Conservation (phyloP, 352 stramenopile species). For the Phytophthora sp. region DNA sequence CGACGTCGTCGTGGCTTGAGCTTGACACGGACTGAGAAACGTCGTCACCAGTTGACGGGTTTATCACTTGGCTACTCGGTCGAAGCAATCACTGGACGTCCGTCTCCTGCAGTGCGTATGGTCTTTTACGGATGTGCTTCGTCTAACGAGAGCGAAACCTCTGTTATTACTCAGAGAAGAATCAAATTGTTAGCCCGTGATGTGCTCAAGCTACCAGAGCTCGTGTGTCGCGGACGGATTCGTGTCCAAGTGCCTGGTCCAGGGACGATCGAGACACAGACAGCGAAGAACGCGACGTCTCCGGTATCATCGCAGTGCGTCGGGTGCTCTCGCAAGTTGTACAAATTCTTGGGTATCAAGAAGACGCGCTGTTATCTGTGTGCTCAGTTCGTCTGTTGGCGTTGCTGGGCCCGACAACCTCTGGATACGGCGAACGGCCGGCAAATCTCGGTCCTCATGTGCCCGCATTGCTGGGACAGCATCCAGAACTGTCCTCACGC, state of each 20-base stretch:
- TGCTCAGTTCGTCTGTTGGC: conserved; percentile 41
- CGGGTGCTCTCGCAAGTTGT: conserved; percentile 51
- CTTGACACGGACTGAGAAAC: conserved; percentile 23
- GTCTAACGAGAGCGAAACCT: background rate
- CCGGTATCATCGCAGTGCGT: conserved; percentile 40
- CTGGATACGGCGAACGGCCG: conserved; percentile 37
- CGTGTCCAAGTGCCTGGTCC: conserved; percentile 19
- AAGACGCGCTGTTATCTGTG: conserved; percentile 45
- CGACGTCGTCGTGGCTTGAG: conserved; percentile 12
- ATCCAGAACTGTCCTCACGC: conserved; percentile 56
- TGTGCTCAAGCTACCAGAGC: conserved; percentile 22
- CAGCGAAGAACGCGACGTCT: background rate
- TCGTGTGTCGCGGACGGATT: conserved; percentile 21
- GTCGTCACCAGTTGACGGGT: conserved; percentile 14
- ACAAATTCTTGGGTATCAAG: conserved; percentile 31
- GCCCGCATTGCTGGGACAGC: conserved; percentile 45
- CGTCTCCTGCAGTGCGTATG: conserved; percentile 20
- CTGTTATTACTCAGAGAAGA: conserved; percentile 5
- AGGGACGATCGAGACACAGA: conserved; percentile 3
- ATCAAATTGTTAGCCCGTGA: conserved; percentile 21
- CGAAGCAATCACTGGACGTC: conserved; percentile 13
- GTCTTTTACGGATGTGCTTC: conserved; percentile 23
- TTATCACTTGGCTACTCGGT: conserved; percentile 25
- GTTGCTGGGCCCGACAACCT: conserved; percentile 35
- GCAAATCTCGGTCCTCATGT: conserved; percentile 46